Conservation (phyloP, 1,284 basidiomycete species). For the Tylopilus orsonianus region DNA sequence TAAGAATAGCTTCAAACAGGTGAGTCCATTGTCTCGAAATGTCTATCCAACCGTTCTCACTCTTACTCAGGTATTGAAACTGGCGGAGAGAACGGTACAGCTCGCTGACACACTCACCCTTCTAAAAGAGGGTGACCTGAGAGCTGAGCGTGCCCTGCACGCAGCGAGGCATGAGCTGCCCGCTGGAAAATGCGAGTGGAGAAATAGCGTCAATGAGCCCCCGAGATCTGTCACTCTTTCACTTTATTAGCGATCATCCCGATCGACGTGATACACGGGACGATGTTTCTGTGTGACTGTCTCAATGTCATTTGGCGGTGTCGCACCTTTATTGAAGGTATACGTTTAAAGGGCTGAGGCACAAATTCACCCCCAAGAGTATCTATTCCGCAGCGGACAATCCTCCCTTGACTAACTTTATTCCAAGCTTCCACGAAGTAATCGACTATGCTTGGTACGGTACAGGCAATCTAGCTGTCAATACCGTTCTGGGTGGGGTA, state of each 20-base stretch:
- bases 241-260: background rate
- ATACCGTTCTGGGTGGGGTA: too few species aligned
- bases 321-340: too few species aligned
- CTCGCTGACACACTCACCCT: constrained; percentile 84
- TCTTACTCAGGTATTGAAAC: constrained; percentile 69
- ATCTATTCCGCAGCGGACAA: too few species aligned
- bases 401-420: too few species aligned
- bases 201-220: constrained; percentile 53
- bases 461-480: too few species aligned
- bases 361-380: too few species aligned
- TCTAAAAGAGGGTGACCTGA: constrained; percentile 76
- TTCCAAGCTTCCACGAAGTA: too few species aligned
- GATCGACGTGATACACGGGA: too few species aligned
- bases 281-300: too few species aligned
- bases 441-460: too few species aligned
- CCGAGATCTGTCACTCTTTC: constrained; percentile 45
- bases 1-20: constrained; percentile 60
- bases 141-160: constrained; percentile 79
- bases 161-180: constrained; percentile 75
- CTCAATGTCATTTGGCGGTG: too few species aligned
- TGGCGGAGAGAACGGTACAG: constrained; percentile 90
- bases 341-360: too few species aligned
- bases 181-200: constrained; percentile 68
- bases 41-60: constrained; percentile 2
- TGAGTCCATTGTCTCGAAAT: constrained; percentile 17